Evolutionary conservation across 148 eudicot genomes (phyloP), one percentile per base, ranked within the genome.

Genomic region (Rhododendron ovatum): DNA sequence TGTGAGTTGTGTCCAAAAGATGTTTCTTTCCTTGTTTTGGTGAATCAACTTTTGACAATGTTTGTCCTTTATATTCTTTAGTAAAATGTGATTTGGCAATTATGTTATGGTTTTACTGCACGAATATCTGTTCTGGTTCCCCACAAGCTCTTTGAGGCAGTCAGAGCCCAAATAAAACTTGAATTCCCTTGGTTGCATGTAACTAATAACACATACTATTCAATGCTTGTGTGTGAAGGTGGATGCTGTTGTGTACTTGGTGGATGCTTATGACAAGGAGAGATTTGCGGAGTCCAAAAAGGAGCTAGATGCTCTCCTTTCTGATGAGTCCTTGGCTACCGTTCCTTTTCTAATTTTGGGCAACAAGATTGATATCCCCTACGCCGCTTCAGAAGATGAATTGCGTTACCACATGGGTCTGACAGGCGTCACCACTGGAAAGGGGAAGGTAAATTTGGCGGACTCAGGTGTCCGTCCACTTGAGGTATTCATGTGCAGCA

Each of bases 401-500:
- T 81, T 90, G 17, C 87, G 90, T 30, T 85, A 86, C 76, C 81
- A 86, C 85, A 63, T 90, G 90, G 91, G 91, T 33, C 84, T 90
- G 28, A 82, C 87, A 0, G 91, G 91, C 22, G 81, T 90, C 55
- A 90, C 91, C 73, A 86, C 91, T 0, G 91, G 91, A 53, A 90
- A 90, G 76, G 91, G 91, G 26, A 90, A 88, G 71, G 91, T 90
- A 53, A 86, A 86, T 77, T 59, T 90, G 43, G 82, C 87, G 0
- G 88, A 88, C 63, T 81, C 89, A 17, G 83, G 81, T 71, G 90
- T 88, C 63, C 90, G 91, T 14, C 91, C 91, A 22, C 57, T 90
- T 41, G 91, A 90, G 90, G 90, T 90, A 30, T 90, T 90, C 89
- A 90, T 90, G 91, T 90, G 91, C 81, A 90, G 91, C 90, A 90